Evolutionary conservation across 2,329 filamentous ascomycete genomes (phyloP), one percentile per base, ranked within the genome.

Genomic region (Ophidiomyces ophidiicola): DNA sequence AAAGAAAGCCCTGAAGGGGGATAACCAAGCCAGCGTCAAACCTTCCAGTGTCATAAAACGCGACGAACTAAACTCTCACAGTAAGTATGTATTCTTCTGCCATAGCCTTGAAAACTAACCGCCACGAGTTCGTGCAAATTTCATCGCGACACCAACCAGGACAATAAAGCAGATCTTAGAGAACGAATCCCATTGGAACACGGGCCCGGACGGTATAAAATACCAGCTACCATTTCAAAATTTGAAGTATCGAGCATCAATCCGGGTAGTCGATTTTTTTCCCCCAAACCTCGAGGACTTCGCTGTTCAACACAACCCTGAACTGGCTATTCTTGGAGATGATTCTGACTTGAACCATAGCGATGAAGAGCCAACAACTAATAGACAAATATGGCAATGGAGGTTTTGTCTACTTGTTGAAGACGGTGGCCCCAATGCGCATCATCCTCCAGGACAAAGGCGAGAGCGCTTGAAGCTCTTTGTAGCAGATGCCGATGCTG

Each of bases 191-290:
- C 61, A 73, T 46, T 53, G 66, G 32, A 67, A 67, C 12, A 60
- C 59, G 20, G 60, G 70, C 1, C 59, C 68, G 5, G 60, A 55
- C 1, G 65, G 64, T 2, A 54, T 63, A n/a, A 46, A 56, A 15
- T 66, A 66, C 42, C 54, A 51, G 2, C 52, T 87, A 0, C 83
- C 86, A 0, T 93, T 93, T 51, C 68, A 77, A 41, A 85, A 87
- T 52, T 63, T 71, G 41, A 81, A 76, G 29, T 86, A 86, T 54
- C 74, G 76, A 32, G 66, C 75, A 15, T 68, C 71, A 23, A 78
- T 83, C 24, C 78, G 83, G n/a, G 78, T 93, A 1, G 71, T 93
- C 24, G 83, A 94, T 60, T 94, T 82, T 56, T 74, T 71, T 42
- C 88, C 88, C 0, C 60, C 68, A 2, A 67, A 68, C 1, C 62